These are phyloP conservation scores for Ormosia emarginata DNA, from an alignment of 306 rosid species.

Conservation along the genomic window DNA sequence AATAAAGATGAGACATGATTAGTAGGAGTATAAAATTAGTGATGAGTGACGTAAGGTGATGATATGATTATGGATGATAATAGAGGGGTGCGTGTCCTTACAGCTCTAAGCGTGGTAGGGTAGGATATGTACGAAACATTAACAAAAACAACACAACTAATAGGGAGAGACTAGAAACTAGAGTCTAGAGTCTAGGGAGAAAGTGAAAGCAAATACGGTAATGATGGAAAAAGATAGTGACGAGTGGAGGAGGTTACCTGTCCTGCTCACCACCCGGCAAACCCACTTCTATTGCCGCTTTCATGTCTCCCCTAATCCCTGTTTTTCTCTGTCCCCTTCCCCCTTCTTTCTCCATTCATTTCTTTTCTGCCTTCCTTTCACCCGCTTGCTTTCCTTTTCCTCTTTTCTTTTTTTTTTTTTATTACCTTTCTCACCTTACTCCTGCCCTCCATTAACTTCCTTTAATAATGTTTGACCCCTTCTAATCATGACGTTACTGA, in stretches of 20 bases:
- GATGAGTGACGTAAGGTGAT: conserved; percentile 27
- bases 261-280: conserved; percentile 60
- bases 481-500: not conserved
- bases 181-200: not conserved
- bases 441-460: not conserved
- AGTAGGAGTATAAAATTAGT: not conserved
- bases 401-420: not conserved
- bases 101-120: not conserved
- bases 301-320: conserved; percentile 51
- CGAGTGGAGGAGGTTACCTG: conserved; percentile 34
- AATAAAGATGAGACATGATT: not conserved
- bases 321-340: conserved; percentile 45
- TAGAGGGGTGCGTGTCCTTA: not conserved
- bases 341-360: conserved; percentile 13
- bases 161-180: not conserved
- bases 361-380: not conserved
- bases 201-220: not conserved
- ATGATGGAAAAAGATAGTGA: conserved; percentile 35
- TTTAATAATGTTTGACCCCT: conserved; percentile 12
- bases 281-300: conserved; percentile 54
- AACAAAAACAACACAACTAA: not conserved
- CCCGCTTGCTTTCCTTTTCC: not conserved
- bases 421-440: not conserved
- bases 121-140: not conserved
- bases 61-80: not conserved